Evolutionary conservation across 2,329 filamentous ascomycete genomes (phyloP).

Genomic region (Thyridium curvatum): DNA sequence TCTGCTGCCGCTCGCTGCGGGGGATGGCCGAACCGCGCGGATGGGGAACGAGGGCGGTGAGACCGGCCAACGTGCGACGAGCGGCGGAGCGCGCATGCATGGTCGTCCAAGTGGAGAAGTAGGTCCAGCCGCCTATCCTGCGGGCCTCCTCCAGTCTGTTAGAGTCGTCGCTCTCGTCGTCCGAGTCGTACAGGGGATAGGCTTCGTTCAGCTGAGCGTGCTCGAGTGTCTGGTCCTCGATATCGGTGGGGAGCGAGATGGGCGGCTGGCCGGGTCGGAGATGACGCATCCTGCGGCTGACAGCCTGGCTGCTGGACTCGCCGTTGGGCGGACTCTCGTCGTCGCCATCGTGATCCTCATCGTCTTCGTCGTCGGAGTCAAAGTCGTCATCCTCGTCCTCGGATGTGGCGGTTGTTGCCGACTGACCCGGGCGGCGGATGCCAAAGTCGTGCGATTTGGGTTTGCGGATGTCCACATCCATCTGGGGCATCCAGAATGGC

Average conservation of each 20-base stretch:
- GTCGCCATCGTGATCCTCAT: constrained; percentile 33
- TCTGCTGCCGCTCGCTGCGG: constrained; percentile 44
- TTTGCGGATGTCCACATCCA: constrained; percentile 96
- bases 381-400: constrained; percentile 72
- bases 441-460: constrained; percentile 84
- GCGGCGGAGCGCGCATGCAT: constrained; percentile 36
- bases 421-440: constrained; percentile 73
- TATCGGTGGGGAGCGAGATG: constrained; percentile 49
- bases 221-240: constrained; percentile 76
- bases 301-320: constrained; percentile 30
- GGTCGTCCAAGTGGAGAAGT: constrained; percentile 56
- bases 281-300: constrained; percentile 2
- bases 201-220: constrained; percentile 57
- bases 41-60: constrained; percentile 47
- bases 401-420: constrained; percentile 70
- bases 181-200: constrained; percentile 86
- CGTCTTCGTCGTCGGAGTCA: constrained; percentile 51
- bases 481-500: constrained; percentile 97
- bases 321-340: constrained; percentile 14
- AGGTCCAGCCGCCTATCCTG: constrained; percentile 69
- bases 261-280: constrained; percentile 17
- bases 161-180: constrained; percentile 69
- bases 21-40: constrained; percentile 52
- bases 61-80: constrained; percentile 28
- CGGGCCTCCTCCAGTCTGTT: constrained; percentile 74